A percentile compares a stretch with the other conserved stretches of the same genome.
Conservation (phyloP, 2,329 filamentous ascomycete species). For the Pyrenophora tritici-repentis region DNA sequence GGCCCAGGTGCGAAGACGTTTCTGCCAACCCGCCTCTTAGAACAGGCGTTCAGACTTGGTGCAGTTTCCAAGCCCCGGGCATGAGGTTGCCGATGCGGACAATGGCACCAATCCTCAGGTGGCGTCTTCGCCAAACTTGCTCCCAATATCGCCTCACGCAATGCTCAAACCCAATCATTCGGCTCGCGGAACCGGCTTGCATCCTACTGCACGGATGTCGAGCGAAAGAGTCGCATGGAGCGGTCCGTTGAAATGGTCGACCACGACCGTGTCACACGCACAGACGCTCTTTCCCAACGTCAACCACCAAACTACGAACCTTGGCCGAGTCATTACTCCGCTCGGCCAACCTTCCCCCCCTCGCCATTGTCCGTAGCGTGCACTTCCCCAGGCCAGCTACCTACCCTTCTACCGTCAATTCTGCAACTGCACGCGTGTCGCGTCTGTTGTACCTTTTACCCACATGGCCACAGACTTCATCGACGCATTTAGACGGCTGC, state of each 20-base stretch:
- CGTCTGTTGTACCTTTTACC: background rate
- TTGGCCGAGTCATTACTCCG: slow-evolving; percentile 8
- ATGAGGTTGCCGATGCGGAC: background rate
- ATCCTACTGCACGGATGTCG: background rate
- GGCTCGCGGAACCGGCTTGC: background rate
- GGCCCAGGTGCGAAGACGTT: background rate
- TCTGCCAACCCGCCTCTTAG: too few relatives aligned
- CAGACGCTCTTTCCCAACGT: slow-evolving; percentile 4
- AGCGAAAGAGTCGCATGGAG: background rate
- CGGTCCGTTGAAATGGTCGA: slow-evolving; percentile 1
- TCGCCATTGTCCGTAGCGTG: background rate
- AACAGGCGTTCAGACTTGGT: background rate
- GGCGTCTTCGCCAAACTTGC: slow-evolving; percentile 5
- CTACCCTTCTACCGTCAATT: background rate
- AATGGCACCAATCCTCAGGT: background rate
- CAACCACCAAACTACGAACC: slow-evolving; percentile 7
- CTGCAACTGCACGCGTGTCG: too few relatives aligned
- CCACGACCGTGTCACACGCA: slow-evolving; percentile 1
- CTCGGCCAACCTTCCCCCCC: slow-evolving; percentile 8
- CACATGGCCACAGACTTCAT: slow-evolving; percentile 16
- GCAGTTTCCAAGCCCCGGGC: background rate
- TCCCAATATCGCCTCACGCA: background rate
- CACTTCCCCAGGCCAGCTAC: slow-evolving; percentile 5
- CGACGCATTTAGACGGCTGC: slow-evolving; percentile 25
- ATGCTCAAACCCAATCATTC: background rate